Evolutionary conservation across 805 yeast genomes (phyloP).

Genomic region (Hanseniaspora occidentalis): DNA sequence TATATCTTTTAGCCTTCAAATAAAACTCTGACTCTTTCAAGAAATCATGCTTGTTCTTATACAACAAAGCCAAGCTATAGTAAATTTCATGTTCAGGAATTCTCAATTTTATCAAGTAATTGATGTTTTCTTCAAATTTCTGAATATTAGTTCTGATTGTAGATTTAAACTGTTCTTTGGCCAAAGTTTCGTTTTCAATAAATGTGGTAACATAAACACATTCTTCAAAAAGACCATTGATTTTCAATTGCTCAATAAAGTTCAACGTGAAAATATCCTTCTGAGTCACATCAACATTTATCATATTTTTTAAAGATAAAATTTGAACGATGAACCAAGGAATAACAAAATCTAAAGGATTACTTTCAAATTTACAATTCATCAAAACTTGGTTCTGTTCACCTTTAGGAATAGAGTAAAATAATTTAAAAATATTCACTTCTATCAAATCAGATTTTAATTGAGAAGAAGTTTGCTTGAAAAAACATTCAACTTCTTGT

Average conservation of each 20-base stretch:
- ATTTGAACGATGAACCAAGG: constrained; percentile 43
- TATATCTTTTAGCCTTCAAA: constrained; percentile 45
- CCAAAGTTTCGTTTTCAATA: constrained; percentile 33
- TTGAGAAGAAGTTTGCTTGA: constrained; percentile 8
- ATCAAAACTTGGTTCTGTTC: constrained; percentile 9
- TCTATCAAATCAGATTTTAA: constrained; percentile 11
- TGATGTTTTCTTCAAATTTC: constrained; percentile 7
- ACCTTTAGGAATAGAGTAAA: constrained; percentile 13
- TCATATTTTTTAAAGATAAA: constrained; percentile 24
- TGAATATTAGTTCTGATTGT: constrained; percentile 19
- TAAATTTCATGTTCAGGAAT: constrained; percentile 38
- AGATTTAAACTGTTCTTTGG: constrained; percentile 28
- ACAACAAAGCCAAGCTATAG: constrained; percentile 44
- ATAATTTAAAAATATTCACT: constrained; percentile 21
- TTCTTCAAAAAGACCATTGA: constrained; percentile 38
- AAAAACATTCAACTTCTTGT: constrained; percentile 20
- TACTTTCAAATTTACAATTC: constrained; percentile 7
- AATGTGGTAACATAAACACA: constrained; percentile 55
- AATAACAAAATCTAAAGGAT: constrained; percentile 14
- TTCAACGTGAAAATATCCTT: constrained; percentile 29
- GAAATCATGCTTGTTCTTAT: constrained; percentile 30
- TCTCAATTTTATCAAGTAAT: constrained; percentile 27
- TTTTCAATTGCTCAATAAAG: constrained; percentile 40
- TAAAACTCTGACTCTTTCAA: constrained; percentile 50
- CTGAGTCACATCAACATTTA: constrained; percentile 15